Base-by-base conservation (phyloP, 495 filamentous ascomycete genomes). In the Aspergillus egyptiacus region DNA sequence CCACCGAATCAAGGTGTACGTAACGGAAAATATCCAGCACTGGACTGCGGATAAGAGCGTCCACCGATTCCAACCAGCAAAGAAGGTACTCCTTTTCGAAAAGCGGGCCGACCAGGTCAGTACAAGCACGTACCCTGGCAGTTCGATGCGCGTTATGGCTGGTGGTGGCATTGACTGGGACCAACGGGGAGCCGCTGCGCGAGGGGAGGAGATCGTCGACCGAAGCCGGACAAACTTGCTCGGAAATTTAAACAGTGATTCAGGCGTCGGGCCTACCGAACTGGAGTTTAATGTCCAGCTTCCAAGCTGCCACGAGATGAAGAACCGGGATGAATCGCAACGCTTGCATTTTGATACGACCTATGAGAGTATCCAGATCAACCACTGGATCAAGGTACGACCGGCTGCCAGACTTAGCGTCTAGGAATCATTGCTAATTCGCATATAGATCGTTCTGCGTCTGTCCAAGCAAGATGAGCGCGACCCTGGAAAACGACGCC, bases 341-440 rank as follows among this genome's bases (percentile, higher is more conserved):
- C 79, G 82, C 46, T 66, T 98, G 39, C 87, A 95, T 64, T 95
- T 93, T 51, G 91, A 97, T 57, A 96, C 90, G 39, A 96, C 93
- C 13, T 97, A 91, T 74, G 85, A 87, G 65, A 93, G 95, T 48
- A 95, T 95, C 33, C 89, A 95, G 59, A 91, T 98, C 38, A 89
- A 91, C 58, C 93, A 98, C 62, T 97, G 94, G 93, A 96, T 98
- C 60, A 98, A 98, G 82, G 93, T 94, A 79, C 40, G 75, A 11
- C 13, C 18, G 0, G 9, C 28, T 33, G 1, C 15, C 55, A n/a
- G n/a, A n/a, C 9, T 14, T 10, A 25, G 13, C 15, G 23, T 17
- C 5, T 39, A 6, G 7, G 3, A 2, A 31, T n/a, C 22, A 19
- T n/a, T 14, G 25, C 19, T 43, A 15, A 39, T 23, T 33, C 27